These are phyloP conservation scores for Geotrichum citri-aurantii DNA, from an alignment of 1,139 yeast genomes.

Conservation along the genomic window DNA sequence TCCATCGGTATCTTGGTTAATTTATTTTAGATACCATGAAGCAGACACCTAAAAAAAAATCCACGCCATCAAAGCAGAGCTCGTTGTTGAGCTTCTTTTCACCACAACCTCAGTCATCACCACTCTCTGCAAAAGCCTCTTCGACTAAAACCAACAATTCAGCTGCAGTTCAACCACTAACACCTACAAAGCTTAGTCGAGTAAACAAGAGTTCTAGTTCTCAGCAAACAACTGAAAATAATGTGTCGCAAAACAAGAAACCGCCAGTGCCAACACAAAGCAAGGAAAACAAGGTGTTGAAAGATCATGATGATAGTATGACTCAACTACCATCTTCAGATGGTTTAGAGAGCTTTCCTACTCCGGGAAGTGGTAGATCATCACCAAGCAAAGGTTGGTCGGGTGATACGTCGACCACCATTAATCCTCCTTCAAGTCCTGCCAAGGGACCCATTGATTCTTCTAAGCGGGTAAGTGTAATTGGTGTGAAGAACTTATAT, in stretches of 20 bases:
- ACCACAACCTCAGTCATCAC: not conserved
- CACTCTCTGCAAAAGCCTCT: not conserved
- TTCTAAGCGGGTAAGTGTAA: constrained; percentile 9
- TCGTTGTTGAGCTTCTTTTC: constrained; percentile 15
- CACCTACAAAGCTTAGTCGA: constrained; percentile 7
- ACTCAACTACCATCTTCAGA: constrained; percentile 1
- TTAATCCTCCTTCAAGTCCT: constrained; percentile 4
- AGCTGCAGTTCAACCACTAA: not conserved
- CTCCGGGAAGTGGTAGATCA: not conserved
- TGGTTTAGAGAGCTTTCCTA: constrained; percentile 7
- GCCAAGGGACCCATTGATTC: not conserved
- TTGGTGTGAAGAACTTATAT: not conserved
- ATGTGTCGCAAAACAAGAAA: not conserved
- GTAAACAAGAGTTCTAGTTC: not conserved
- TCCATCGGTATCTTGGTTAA: not conserved
- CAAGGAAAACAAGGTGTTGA: not conserved
- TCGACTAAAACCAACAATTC: not conserved
- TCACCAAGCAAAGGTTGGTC: not conserved
- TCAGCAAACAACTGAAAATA: not conserved
- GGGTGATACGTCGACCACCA: not conserved
- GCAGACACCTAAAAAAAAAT: constrained; percentile 7
- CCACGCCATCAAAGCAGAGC: constrained; percentile 9
- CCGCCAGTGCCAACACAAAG: not conserved
- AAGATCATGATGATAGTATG: not conserved
- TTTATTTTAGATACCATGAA: not conserved